Evolutionary conservation across 2,329 filamentous ascomycete genomes (phyloP), one percentile per base, ranked within the genome.

Genomic region (Talaromyces marneffei): DNA sequence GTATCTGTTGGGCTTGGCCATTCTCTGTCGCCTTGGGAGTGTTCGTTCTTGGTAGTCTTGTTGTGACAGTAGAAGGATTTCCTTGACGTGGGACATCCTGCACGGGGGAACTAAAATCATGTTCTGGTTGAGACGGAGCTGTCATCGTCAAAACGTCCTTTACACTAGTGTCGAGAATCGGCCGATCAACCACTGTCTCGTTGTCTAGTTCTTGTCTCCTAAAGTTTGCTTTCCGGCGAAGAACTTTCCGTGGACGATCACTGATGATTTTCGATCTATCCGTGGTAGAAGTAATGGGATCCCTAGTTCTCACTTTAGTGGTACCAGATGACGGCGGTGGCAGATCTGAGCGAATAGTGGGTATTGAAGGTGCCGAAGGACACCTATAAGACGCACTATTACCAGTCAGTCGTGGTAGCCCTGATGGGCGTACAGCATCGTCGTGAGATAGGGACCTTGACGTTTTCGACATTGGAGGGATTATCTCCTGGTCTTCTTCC

Each of bases 201-300:
- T 53, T 33, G 31, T 61, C 40, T 73, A 74, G 66, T 76, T 76
- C 60, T 71, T 76, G 3, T 48, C 57, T 44, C 12, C 37, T 65
- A 31, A 64, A 62, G 37, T 77, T 74, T 37, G 74, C 72, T 64
- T 73, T 78, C 59, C 77, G 71, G 59, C 77, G 74, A 54, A 79
- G 67, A 59, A 78, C 70, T 64, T 78, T 78, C 53, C 73, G 71
- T 42, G 69, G 66, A 48, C 68, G 69, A 63, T 69, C 69, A 27
- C 65, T 65, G 5, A 66, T 60, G 50, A 65, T 57, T 5, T 60
- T 57, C 57, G 65, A 65, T 37, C 65, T 64, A 16, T 63, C 67
- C 25, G 64, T 39, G 55, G 65, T 65, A 2, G 67, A 56, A 52
- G 61, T 62, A 44, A 31, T 33, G 3, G 52, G 18, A 18, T 35